These are phyloP conservation scores for Plasmodium adleri DNA, from an alignment of 169 alveolate species.

Conservation along the genomic window DNA sequence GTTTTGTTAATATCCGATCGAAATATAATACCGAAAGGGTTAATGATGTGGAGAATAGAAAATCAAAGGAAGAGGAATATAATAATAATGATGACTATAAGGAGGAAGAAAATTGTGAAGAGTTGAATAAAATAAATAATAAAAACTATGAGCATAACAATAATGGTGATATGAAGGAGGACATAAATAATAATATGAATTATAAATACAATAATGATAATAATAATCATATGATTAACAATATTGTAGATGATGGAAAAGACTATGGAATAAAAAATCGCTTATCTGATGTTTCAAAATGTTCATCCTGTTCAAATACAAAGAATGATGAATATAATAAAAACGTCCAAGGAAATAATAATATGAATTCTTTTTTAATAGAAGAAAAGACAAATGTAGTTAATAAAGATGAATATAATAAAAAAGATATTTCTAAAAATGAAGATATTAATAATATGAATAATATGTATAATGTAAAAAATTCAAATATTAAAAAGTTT, in stretches of 20 bases:
- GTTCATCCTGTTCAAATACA: background rate
- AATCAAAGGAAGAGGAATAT: background rate
- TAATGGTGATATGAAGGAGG: background rate
- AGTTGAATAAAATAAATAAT: background rate
- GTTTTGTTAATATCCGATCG: slow-evolving; percentile 66
- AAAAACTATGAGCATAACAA: background rate
- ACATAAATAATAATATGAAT: background rate
- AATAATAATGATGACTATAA: background rate
- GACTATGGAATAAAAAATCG: too few species aligned
- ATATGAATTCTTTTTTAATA: background rate
- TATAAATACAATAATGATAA: background rate
- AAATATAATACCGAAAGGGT: slow-evolving; percentile 13
- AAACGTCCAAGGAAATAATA: background rate
- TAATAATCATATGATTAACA: background rate
- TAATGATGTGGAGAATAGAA: background rate
- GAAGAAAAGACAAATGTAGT: background rate
- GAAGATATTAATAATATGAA: background rate
- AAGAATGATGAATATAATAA: background rate
- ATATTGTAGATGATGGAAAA: background rate
- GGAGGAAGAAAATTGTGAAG: background rate
- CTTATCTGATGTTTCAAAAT: background rate
- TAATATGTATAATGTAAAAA: slow-evolving; percentile 21
- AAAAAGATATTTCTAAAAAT: background rate
- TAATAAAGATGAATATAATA: slow-evolving; percentile 5
- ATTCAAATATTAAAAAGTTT: slow-evolving; percentile 48